Conservation (phyloP, 2,329 filamentous ascomycete species). For the Atkinsonella texensis region DNA sequence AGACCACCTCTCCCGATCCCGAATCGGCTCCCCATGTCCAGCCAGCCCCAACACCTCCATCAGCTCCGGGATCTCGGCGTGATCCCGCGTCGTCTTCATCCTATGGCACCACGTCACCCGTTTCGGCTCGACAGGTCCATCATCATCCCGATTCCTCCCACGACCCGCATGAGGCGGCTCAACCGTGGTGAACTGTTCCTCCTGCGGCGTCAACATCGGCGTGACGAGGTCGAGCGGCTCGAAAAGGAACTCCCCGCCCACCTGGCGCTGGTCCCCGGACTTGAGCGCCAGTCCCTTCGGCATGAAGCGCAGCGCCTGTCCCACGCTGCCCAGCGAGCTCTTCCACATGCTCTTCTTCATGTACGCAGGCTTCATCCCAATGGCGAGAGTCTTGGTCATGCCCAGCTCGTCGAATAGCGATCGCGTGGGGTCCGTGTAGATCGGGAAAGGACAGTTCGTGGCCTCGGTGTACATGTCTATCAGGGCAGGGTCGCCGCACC, state of each 20-base stretch:
- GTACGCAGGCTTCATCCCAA: conserved; percentile 53
- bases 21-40: conserved; percentile 24
- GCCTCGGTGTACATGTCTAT: conserved; percentile 54
- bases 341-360: conserved; percentile 43
- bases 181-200: conserved; percentile 17
- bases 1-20: conserved; percentile 32
- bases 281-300: conserved; percentile 46
- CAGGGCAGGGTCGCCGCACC: conserved; percentile 57
- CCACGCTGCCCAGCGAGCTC: conserved; percentile 37
- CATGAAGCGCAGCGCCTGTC: conserved; percentile 48
- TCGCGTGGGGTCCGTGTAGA: conserved; percentile 63
- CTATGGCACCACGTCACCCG: conserved; percentile 67
- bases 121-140: conserved; percentile 36
- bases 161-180: conserved; percentile 9
- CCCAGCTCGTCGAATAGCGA: conserved; percentile 55
- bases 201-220: conserved; percentile 31
- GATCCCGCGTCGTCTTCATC: conserved; percentile 69
- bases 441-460: conserved; percentile 56
- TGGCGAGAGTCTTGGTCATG: conserved; percentile 51
- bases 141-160: conserved; percentile 14
- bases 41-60: conserved; percentile 50
- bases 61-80: conserved; percentile 58
- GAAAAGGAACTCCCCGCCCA: conserved; percentile 72
- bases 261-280: conserved; percentile 54
- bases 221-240: conserved; percentile 38